phyloP scores from a whole-genome alignment of 768 basidiomycete species.

The Boletus pseudo-olivaceus region DNA sequence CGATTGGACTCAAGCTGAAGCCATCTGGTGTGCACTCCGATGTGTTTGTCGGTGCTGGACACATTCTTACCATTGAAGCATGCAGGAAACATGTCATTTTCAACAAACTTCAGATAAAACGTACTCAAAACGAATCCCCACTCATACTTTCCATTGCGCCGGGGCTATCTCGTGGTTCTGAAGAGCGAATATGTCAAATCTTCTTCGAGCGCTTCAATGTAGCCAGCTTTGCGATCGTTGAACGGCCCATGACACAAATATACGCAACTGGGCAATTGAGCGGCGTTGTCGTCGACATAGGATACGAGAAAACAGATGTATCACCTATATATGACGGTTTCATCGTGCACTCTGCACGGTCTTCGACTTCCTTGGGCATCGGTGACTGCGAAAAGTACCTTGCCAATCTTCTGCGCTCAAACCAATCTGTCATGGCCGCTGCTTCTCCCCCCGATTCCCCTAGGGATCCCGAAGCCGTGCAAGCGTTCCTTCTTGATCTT shows the following conservation, averaged over 20 bases:
- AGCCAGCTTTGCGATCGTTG: slow-evolving; percentile 74
- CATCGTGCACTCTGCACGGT: slow-evolving; percentile 50
- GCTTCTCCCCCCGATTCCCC: slow-evolving; percentile 53
- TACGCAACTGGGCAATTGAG: slow-evolving; percentile 70
- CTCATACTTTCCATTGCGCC: slow-evolving; percentile 70
- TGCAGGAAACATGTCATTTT: slow-evolving; percentile 84
- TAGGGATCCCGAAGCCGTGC: slow-evolving; percentile 44
- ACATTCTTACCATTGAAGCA: slow-evolving; percentile 4
- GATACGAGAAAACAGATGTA: slow-evolving; percentile 70
- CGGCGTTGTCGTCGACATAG: slow-evolving; percentile 82
- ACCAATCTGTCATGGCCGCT: slow-evolving; percentile 58
- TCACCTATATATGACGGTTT: slow-evolving; percentile 75
- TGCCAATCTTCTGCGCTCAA: slow-evolving; percentile 65
- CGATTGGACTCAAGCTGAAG: slow-evolving; percentile 86
- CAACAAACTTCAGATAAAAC: slow-evolving; percentile 65
- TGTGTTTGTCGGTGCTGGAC: not conserved
- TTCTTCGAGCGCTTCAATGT: slow-evolving; percentile 94
- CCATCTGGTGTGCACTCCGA: slow-evolving; percentile 64
- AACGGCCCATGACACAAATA: slow-evolving; percentile 81
- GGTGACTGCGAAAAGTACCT: slow-evolving; percentile 73
- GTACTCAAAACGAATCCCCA: slow-evolving; percentile 85
- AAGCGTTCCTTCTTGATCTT: slow-evolving; percentile 57
- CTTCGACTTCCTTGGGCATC: slow-evolving; percentile 62
- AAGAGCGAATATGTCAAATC: slow-evolving; percentile 74
- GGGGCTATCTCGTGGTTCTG: slow-evolving; percentile 59